Evolutionary conservation across 1,139 yeast genomes (phyloP).

Genomic region (Blastobotrys buckinghamii): DNA sequence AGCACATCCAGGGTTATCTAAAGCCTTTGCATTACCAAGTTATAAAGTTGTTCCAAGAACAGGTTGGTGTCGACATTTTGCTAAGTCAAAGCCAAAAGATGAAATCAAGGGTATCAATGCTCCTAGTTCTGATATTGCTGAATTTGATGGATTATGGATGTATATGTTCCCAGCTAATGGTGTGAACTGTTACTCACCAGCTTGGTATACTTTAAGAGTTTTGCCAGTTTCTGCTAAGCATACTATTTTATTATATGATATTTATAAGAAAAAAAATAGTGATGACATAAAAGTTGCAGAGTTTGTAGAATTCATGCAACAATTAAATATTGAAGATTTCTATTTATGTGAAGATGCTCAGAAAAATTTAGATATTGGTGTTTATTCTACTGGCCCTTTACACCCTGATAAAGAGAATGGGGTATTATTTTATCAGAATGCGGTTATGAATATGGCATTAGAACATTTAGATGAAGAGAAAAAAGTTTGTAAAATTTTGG

Average conservation of each 20-base stretch:
- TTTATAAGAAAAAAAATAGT: constrained; percentile 9
- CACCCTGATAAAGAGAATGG: constrained; percentile 13
- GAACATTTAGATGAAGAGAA: constrained; percentile 8
- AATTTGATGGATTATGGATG: constrained; percentile 13
- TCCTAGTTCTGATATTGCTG: constrained; percentile 5
- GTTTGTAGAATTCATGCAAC: constrained; percentile 12
- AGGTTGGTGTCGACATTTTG: constrained; percentile 13
- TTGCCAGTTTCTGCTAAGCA: constrained; percentile 6
- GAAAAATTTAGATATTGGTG: constrained; percentile 8
- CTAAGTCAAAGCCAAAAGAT: constrained; percentile 3
- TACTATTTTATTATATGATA: constrained; percentile 10
- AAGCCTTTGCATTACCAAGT: constrained; percentile 12
- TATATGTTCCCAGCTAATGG: constrained; percentile 13
- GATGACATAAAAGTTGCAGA: constrained; percentile 4
- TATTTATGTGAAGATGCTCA: constrained; percentile 12
- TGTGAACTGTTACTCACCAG: constrained; percentile 13
- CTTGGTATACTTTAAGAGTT: constrained; percentile 12
- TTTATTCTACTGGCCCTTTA: constrained; percentile 11
- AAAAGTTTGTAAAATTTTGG: constrained; percentile 5
- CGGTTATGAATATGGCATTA: constrained; percentile 9
- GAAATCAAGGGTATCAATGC: constrained; percentile 7
- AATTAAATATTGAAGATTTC: constrained; percentile 11
- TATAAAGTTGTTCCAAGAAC: constrained; percentile 9
- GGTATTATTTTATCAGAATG: constrained; percentile 10
- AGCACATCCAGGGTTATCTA: constrained; percentile 13